Conservation (phyloP, 306 rosid species). For the Heteromeles arbutifolia region DNA sequence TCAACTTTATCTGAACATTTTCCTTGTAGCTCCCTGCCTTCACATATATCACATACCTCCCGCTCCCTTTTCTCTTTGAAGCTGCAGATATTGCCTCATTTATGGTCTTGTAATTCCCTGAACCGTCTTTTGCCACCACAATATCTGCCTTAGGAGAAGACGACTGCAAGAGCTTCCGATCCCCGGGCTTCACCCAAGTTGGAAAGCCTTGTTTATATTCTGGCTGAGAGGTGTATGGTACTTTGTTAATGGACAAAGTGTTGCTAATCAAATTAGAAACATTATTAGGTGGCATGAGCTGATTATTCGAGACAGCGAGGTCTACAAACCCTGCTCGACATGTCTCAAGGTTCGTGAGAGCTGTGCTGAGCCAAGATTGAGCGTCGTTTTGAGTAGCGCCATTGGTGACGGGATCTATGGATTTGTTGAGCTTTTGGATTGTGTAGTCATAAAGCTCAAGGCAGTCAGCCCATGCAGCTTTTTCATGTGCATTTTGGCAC, state of each 20-base stretch:
- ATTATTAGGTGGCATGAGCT: conserved; percentile 48
- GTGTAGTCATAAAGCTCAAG: conserved; percentile 54
- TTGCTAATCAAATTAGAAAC: conserved; percentile 56
- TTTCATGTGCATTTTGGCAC: conserved; percentile 33
- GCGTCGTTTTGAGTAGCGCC: conserved; percentile 36
- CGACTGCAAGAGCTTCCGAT: conserved; percentile 56
- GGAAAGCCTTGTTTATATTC: conserved; percentile 45
- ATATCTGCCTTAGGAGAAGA: conserved; percentile 45
- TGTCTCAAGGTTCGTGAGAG: conserved; percentile 70
- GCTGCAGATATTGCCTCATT: conserved; percentile 46
- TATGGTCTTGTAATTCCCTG: conserved; percentile 54
- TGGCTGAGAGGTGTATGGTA: conserved; percentile 3
- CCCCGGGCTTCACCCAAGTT: conserved; percentile 64
- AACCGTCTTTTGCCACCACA: conserved; percentile 74
- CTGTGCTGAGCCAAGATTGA: conserved; percentile 73
- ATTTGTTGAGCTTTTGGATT: conserved; percentile 38
- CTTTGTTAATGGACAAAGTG: conserved; percentile 52
- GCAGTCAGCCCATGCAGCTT: conserved; percentile 68
- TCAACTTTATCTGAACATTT: conserved; percentile 43
- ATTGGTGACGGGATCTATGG: conserved; percentile 15
- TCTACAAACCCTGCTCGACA: conserved; percentile 54
- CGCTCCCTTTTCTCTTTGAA: conserved; percentile 32
- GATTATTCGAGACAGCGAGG: conserved; percentile 36
- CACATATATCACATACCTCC: conserved; percentile 70
- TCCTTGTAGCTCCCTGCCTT: conserved; percentile 69